Conservation (phyloP, 2,329 filamentous ascomycete genomes). For the Bipolaris cookei region DNA sequence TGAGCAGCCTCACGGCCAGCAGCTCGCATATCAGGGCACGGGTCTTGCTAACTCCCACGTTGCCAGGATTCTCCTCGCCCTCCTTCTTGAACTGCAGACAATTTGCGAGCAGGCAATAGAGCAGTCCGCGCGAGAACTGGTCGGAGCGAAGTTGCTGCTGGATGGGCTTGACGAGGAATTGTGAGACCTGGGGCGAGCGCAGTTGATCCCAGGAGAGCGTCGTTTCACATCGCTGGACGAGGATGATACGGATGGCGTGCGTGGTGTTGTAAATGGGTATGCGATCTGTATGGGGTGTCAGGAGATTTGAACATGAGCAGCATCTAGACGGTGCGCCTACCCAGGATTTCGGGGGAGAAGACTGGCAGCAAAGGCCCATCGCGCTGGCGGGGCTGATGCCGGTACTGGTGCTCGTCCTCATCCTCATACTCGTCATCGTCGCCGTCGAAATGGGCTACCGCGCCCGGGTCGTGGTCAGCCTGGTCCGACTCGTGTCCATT, state of each 20-base stretch:
- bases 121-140: slow-evolving; percentile 83
- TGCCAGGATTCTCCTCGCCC: slow-evolving; percentile 78
- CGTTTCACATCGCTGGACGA: slow-evolving; percentile 86
- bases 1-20: slow-evolving; percentile 84
- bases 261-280: slow-evolving; percentile 90
- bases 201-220: slow-evolving; percentile 94
- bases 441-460: slow-evolving; percentile 34
- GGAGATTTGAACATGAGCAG: slow-evolving; percentile 23
- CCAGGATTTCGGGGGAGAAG: slow-evolving; percentile 49
- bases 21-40: slow-evolving; percentile 89
- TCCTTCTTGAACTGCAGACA: slow-evolving; percentile 93
- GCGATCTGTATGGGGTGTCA: slow-evolving; percentile 64
- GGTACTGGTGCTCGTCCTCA: slow-evolving; percentile 39
- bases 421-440: slow-evolving; percentile 38
- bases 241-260: slow-evolving; percentile 84
- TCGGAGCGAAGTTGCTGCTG: slow-evolving; percentile 83
- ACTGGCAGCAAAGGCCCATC: slow-evolving; percentile 50
- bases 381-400: slow-evolving; percentile 32
- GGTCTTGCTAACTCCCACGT: slow-evolving; percentile 81
- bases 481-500: slow-evolving; percentile 30
- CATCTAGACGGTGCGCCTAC: slow-evolving; percentile 26
- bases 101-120: slow-evolving; percentile 92
- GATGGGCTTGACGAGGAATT: slow-evolving; percentile 94
- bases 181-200: slow-evolving; percentile 92
- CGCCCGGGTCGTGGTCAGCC: slow-evolving; percentile 31